These are phyloP conservation scores for Ettlia oleoabundans DNA, from an alignment of 139 green algal species.

Conservation along the genomic window DNA sequence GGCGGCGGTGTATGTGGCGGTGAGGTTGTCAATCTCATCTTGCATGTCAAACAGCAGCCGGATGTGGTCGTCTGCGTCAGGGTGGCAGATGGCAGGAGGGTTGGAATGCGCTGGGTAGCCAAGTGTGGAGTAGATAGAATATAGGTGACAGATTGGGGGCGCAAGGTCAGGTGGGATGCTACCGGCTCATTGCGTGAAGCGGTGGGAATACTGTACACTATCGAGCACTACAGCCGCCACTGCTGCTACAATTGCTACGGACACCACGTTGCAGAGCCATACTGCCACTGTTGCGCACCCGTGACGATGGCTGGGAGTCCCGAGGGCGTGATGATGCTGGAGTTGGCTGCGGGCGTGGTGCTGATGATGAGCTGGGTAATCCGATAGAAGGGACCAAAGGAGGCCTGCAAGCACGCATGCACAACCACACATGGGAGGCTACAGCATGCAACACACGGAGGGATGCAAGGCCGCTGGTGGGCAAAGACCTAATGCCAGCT, in stretches of 20 bases:
- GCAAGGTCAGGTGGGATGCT: no score
- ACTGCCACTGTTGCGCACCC: neutral
- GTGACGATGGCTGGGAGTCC: constrained; percentile 74
- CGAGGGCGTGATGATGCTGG: constrained; percentile 27
- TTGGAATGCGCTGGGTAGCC: neutral
- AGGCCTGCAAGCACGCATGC: no score
- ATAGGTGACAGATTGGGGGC: no score
- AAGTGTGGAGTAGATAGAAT: no score
- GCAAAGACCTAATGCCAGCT: no score
- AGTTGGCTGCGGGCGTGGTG: constrained; percentile 42
- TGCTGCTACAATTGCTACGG: no score
- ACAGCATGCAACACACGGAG: no score
- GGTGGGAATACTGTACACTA: no score
- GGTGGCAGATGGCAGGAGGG: neutral
- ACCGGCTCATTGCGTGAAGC: no score
- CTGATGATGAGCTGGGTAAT: constrained; percentile 82
- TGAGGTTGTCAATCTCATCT: constrained; percentile 9
- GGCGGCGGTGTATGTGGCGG: neutral
- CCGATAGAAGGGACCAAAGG: constrained; percentile 93
- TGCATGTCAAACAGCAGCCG: constrained; percentile 88
- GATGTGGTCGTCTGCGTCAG: constrained; percentile 58
- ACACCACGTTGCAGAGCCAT: neutral
- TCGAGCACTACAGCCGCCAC: no score
- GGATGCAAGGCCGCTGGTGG: no score
- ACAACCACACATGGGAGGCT: no score